Evolutionary conservation across 2,329 filamentous ascomycete species (phyloP).

Genomic region (Exophiala calicioides): DNA sequence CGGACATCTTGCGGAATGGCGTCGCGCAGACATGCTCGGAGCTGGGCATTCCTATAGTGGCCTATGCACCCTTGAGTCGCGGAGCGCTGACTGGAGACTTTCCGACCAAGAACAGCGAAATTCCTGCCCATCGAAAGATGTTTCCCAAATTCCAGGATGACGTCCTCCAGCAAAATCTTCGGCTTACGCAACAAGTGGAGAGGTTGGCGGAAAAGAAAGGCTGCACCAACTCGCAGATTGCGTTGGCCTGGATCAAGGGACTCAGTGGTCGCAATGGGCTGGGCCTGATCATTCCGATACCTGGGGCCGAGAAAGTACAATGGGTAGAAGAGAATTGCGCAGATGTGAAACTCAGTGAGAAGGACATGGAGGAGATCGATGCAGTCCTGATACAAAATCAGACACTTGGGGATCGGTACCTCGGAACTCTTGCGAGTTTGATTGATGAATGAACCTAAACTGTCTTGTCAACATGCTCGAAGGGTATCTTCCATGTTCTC

Average conservation of each 20-base stretch:
- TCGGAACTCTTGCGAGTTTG: not conserved
- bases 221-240: conserved; percentile 57
- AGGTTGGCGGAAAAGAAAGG: conserved; percentile 56
- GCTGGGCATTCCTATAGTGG: conserved; percentile 43
- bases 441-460: conserved; percentile 3
- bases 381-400: conserved; percentile 50
- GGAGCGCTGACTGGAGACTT: conserved; percentile 49
- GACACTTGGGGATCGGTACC: conserved; percentile 31
- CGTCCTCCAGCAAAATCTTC: conserved; percentile 54
- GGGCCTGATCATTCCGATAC: conserved; percentile 42
- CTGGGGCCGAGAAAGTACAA: conserved; percentile 39
- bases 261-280: conserved; percentile 48
- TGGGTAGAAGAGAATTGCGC: conserved; percentile 43
- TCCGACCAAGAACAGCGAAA: conserved; percentile 40
- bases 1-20: conserved; percentile 56
- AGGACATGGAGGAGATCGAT: conserved; percentile 45
- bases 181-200: conserved; percentile 53
- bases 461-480: too few relatives aligned
- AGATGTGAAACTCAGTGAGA: conserved; percentile 44
- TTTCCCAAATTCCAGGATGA: conserved; percentile 47
- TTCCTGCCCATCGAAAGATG: conserved; percentile 22
- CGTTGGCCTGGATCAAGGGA: conserved; percentile 63
- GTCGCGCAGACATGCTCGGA: conserved; percentile 35
- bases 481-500: too few relatives aligned
- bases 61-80: conserved; percentile 46